These are phyloP conservation scores for Candida frijolesensis DNA, from an alignment of 1,139 yeast species.

Conservation along the genomic window DNA sequence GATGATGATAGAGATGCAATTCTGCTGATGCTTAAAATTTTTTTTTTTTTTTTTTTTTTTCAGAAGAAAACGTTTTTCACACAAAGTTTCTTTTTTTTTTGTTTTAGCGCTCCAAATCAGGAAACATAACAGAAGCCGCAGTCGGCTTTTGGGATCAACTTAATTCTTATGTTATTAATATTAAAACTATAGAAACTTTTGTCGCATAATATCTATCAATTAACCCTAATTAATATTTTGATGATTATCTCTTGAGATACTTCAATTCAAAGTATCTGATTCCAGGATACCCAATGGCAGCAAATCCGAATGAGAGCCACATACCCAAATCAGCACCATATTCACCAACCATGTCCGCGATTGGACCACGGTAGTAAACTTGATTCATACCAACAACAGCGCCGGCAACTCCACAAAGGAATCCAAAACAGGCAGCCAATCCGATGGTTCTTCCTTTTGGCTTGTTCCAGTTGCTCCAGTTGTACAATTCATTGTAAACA, in stretches of 20 bases:
- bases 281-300: constrained; percentile 64
- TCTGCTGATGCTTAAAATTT: background rate
- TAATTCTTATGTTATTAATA: no score
- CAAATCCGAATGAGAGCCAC: constrained; percentile 75
- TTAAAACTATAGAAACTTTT: no score
- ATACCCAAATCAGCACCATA: constrained; percentile 32
- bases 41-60: constrained; percentile 1
- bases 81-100: constrained; percentile 1
- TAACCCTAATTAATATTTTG: background rate
- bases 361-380: constrained; percentile 32
- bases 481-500: constrained; percentile 46
- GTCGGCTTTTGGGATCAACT: background rate
- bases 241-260: constrained; percentile 26
- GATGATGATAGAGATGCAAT: background rate
- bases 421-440: constrained; percentile 27
- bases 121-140: background rate
- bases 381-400: constrained; percentile 38
- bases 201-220: no score
- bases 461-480: constrained; percentile 69
- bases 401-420: constrained; percentile 29
- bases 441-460: constrained; percentile 45
- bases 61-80: background rate
- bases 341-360: constrained; percentile 28
- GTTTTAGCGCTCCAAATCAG: background rate
- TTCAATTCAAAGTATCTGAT: constrained; percentile 65